These are phyloP conservation scores for Coelomomyces lativittatus DNA, from an alignment of 371 early-diverging fungal species.

Conservation along the genomic window DNA sequence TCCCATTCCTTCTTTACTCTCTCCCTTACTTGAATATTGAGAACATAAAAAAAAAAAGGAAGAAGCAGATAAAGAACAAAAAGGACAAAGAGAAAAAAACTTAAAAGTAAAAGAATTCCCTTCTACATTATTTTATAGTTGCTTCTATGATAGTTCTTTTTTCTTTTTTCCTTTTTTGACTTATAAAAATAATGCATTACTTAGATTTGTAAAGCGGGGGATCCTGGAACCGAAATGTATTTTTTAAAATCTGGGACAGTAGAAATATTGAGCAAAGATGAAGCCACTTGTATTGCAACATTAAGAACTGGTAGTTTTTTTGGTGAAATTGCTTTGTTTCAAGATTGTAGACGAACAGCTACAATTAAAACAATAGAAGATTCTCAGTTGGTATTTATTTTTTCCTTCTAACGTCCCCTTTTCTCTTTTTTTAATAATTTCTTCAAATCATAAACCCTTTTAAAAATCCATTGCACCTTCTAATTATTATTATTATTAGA, in stretches of 20 bases:
- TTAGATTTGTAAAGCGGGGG: conserved; percentile 1
- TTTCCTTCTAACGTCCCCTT: neutral
- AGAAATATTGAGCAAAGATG: neutral
- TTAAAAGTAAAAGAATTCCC: no score
- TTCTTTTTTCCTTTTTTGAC: no score
- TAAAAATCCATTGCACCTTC: neutral
- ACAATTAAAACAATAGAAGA: neutral
- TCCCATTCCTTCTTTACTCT: no score
- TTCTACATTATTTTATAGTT: no score
- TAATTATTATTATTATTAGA: neutral
- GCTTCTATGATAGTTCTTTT: no score
- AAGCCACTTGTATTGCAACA: neutral
- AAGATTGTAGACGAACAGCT: no score
- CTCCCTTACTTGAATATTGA: no score
- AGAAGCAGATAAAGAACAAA: no score
- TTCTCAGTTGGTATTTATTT: neutral
- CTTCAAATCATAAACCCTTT: neutral
- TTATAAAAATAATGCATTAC: neutral
- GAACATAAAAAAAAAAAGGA: no score
- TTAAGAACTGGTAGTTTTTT: neutral
- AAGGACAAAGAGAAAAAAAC: no score
- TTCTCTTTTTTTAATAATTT: neutral
- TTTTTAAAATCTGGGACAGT: neutral
- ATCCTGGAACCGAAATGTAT: conserved; percentile 1
- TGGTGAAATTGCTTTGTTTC: conserved; percentile 1